These are phyloP conservation scores for Sporothrix brasiliensis DNA, from an alignment of 2,329 filamentous ascomycete species.

Conservation along the genomic window DNA sequence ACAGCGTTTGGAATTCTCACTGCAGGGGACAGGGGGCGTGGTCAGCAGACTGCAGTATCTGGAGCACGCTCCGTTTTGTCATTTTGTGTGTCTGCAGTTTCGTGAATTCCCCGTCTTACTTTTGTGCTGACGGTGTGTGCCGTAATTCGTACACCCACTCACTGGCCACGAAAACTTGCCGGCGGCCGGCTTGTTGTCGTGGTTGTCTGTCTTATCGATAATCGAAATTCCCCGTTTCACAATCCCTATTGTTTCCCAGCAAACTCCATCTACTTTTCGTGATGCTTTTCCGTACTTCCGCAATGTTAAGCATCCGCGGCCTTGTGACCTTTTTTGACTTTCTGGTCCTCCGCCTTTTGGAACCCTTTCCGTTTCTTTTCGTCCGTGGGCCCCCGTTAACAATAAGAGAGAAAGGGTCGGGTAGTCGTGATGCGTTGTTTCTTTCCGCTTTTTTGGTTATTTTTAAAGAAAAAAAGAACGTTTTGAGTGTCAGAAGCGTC, in stretches of 20 bases:
- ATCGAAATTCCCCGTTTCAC: conserved; percentile 4
- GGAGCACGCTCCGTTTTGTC: not conserved
- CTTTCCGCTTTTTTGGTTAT: not conserved
- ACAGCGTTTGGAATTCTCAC: conserved; percentile 9
- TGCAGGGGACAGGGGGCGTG: not conserved
- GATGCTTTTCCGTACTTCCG: conserved; percentile 11
- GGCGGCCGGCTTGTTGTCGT: conserved; percentile 10
- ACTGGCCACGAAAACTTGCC: not conserved
- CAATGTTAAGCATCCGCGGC: not conserved
- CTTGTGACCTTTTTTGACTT: conserved; percentile 11
- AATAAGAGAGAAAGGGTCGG: conserved; percentile 10
- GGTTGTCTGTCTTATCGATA: conserved; percentile 18
- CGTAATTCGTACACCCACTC: not conserved
- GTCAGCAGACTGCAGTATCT: not conserved
- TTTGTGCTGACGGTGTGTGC: not conserved
- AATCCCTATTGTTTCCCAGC: not conserved
- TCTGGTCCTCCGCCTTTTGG: not conserved
- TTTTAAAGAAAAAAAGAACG: no score
- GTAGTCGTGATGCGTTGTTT: conserved; percentile 16
- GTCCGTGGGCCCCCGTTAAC: not conserved
- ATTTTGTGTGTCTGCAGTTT: not conserved
- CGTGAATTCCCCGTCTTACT: conserved; percentile 9
- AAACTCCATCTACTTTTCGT: conserved; percentile 16
- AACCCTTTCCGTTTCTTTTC: not conserved
- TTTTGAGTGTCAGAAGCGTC: conserved; percentile 1